Evolutionary conservation across 139 green algal genomes (phyloP), one percentile per base, ranked within the genome.

Genomic region (Yamagishiella unicocca): DNA sequence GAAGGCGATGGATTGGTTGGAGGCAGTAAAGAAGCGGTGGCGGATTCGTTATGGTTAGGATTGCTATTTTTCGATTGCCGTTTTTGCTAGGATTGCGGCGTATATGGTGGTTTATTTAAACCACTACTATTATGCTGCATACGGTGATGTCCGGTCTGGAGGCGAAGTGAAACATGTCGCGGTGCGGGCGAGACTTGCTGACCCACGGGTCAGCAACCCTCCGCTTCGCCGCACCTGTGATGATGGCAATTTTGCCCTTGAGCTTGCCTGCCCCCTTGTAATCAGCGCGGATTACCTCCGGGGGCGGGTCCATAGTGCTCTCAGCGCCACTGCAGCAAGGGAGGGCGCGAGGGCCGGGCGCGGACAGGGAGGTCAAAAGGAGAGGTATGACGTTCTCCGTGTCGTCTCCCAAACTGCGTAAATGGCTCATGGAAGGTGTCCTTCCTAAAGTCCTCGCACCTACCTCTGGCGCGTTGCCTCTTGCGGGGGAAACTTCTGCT

Each of bases 181-280:
- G n/a, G n/a, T n/a, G n/a, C n/a, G n/a, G n/a, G n/a, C n/a, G 58
- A 27, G 19, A 17, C 58, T 33, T 40, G 8, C 5, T 73, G 64
- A 40, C 64, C 64, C 64, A 43, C 42, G 64, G 64, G n/a, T 73
- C 64, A 12, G 5, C 29, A 2, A 54, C 42, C 9, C 43, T 43
- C 4, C 8, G 40, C 29, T 82, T 43, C 17, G 31, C 50, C 37
- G 46, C 33, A 85, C 79, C 90, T 31, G 87, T 91, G 64, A 93
- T 90, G 55, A 93, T 84, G 21, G 90, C 87, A 0, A 92, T 84
- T 53, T 89, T 90, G 70, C 77, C 90, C 54, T 89, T 64, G 43
- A 93, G 85, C 90, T 93, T 93, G 82, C 46, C 82, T 4, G 70
- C 37, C 40, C 86, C 76, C 68, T 83, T 91, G 75, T 90, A 93